A percentile compares a stretch with the other conserved stretches of the same genome.
These are phyloP conservation scores for Ormosia emarginata DNA, from an alignment of 306 rosid genomes.

Conservation along the genomic window DNA sequence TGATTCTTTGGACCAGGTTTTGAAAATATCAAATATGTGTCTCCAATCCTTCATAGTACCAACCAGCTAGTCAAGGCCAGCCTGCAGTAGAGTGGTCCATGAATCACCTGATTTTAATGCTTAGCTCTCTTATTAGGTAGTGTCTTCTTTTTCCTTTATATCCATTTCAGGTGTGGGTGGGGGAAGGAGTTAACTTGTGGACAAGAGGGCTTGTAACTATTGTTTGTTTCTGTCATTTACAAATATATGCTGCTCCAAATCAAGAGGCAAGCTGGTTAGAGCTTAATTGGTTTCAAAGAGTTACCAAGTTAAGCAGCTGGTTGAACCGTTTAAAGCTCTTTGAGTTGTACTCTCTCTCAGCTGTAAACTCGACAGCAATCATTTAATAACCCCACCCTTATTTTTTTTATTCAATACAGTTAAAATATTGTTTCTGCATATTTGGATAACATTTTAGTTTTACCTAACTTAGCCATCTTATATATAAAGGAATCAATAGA, in stretches of 20 bases:
- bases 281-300: not conserved
- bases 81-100: conserved; percentile 55
- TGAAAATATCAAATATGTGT: conserved; percentile 22
- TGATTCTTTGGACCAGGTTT: conserved; percentile 42
- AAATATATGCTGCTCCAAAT: conserved; percentile 9
- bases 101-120: conserved; percentile 58
- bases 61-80: conserved; percentile 42
- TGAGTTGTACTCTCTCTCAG: not conserved
- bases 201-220: not conserved
- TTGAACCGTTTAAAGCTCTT: not conserved
- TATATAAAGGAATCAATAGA: not conserved
- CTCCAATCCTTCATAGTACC: conserved; percentile 27
- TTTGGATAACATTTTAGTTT: not conserved
- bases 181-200: conserved; percentile 15
- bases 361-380: not conserved
- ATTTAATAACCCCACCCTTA: not conserved
- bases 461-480: not conserved
- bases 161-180: conserved; percentile 42
- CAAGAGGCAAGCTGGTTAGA: not conserved
- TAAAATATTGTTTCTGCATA: not conserved
- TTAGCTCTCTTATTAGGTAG: conserved; percentile 30
- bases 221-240: not conserved
- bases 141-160: conserved; percentile 32
- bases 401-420: not conserved
- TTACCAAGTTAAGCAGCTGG: not conserved